phyloP scores from a whole-genome alignment of 2,329 filamentous ascomycete species.

The Arachnomyces sp. region DNA sequence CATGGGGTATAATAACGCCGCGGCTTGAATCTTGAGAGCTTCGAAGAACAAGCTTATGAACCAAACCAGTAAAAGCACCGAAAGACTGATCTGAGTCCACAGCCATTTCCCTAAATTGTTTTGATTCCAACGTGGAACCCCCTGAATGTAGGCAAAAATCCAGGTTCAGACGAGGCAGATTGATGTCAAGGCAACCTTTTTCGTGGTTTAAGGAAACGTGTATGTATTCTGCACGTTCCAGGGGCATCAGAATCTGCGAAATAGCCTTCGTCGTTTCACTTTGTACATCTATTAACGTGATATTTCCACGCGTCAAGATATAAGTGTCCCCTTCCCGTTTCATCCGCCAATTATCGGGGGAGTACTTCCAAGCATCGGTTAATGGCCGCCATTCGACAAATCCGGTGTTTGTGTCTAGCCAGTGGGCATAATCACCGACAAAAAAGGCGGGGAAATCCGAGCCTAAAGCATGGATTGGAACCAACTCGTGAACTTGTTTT shows the following conservation, averaged over 20 bases:
- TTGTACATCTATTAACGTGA: constrained; percentile 23
- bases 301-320: constrained; percentile 13
- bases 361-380: constrained; percentile 21
- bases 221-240: constrained; percentile 31
- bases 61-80: constrained; percentile 43
- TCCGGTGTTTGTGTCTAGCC: constrained; percentile 31
- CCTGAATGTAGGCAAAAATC: constrained; percentile 37
- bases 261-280: constrained; percentile 28
- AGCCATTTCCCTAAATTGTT: constrained; percentile 43
- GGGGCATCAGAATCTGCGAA: constrained; percentile 23
- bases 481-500: constrained; percentile 19
- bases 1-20: constrained; percentile 34
- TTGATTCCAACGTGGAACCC: constrained; percentile 32
- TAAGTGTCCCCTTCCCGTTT: not conserved
- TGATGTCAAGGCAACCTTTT: constrained; percentile 25
- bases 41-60: constrained; percentile 42
- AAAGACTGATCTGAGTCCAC: constrained; percentile 42
- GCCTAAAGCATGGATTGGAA: constrained; percentile 22
- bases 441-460: constrained; percentile 28
- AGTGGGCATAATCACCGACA: constrained; percentile 38
- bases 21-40: constrained; percentile 17
- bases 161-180: constrained; percentile 42
- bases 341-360: constrained; percentile 20
- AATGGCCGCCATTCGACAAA: constrained; percentile 26
- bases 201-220: constrained; percentile 23